Evolutionary conservation across 2,329 filamentous ascomycete genomes (phyloP).

Genomic region (Trichophyton simii): DNA sequence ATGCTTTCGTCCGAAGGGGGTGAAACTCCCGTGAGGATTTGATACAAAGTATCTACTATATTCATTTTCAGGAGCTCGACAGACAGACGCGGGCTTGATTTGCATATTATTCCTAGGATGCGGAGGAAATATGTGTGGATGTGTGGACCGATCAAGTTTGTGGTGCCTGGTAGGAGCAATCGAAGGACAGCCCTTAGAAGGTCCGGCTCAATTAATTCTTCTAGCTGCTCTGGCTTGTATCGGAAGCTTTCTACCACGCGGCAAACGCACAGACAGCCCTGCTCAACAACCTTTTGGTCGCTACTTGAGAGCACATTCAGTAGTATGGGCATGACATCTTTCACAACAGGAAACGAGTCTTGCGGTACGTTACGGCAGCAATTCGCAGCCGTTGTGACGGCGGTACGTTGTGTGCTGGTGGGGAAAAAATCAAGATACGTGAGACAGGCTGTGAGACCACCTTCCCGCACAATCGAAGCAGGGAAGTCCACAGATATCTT

Average conservation of each 20-base stretch:
- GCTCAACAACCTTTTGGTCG: slow-evolving; percentile 93
- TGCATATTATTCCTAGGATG: slow-evolving; percentile 78
- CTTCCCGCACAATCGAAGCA: slow-evolving; percentile 86
- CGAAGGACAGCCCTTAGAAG: slow-evolving; percentile 74
- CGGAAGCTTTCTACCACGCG: slow-evolving; percentile 96
- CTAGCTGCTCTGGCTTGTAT: slow-evolving; percentile 71
- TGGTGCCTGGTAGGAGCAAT: slow-evolving; percentile 81
- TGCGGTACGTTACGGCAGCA: slow-evolving; percentile 94
- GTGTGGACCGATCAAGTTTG: slow-evolving; percentile 83
- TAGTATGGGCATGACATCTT: slow-evolving; percentile 92
- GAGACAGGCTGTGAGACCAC: slow-evolving; percentile 86
- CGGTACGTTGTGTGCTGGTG: slow-evolving; percentile 89
- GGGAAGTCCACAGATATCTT: slow-evolving; percentile 97
- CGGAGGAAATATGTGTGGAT: slow-evolving; percentile 95
- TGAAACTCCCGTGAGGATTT: slow-evolving; percentile 91
- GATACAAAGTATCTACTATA: slow-evolving; percentile 92
- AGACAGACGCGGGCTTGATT: slow-evolving; percentile 74
- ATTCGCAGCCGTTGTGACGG: slow-evolving; percentile 93
- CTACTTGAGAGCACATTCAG: slow-evolving; percentile 81
- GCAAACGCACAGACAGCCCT: slow-evolving; percentile 89
- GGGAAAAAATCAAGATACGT: slow-evolving; percentile 96
- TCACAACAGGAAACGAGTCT: slow-evolving; percentile 81
- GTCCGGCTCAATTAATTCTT: slow-evolving; percentile 81
- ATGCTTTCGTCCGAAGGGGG: slow-evolving; percentile 68
- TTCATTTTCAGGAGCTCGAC: slow-evolving; percentile 91